Percentiles rank a stretch among this genome's conserved stretches.
These are phyloP conservation scores for Plasmodium knowlesi DNA, from an alignment of 169 alveolate genomes.

Conservation along the genomic window DNA sequence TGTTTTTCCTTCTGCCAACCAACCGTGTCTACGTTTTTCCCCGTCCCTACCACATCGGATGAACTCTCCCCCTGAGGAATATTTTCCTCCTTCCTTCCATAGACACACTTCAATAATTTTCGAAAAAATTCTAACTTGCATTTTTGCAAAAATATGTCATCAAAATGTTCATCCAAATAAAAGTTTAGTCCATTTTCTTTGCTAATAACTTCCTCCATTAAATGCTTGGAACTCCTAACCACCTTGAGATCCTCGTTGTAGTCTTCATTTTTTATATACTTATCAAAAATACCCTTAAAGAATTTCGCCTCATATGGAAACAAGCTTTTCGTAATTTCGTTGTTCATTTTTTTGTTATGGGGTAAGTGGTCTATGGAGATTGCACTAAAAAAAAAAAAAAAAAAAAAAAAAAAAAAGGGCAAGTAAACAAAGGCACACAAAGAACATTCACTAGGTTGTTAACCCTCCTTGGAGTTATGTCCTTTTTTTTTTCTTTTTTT, in stretches of 20 bases:
- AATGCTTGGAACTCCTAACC: slow-evolving; percentile 22
- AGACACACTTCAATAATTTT: slow-evolving; percentile 22
- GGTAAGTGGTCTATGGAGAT: neutral
- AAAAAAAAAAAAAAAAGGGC: no score
- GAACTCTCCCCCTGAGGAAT: neutral
- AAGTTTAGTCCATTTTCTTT: slow-evolving; percentile 64
- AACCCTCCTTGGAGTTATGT: neutral
- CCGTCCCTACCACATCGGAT: neutral
- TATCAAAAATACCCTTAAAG: slow-evolving; percentile 50
- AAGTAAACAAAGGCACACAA: neutral
- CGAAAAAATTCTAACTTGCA: slow-evolving; percentile 42
- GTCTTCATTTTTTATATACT: slow-evolving; percentile 58
- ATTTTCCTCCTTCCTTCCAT: neutral
- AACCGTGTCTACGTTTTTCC: neutral
- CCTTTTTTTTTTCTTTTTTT: neutral
- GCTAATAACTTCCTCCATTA: slow-evolving; percentile 54
- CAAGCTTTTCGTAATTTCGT: slow-evolving; percentile 49
- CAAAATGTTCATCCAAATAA: slow-evolving; percentile 32
- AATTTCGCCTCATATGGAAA: slow-evolving; percentile 57
- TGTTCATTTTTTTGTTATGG: slow-evolving; percentile 11
- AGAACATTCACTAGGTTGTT: neutral
- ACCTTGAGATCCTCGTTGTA: slow-evolving; percentile 31
- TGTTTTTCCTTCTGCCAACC: neutral
- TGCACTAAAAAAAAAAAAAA: neutral
- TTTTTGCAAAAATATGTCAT: slow-evolving; percentile 29